Percentiles rank a stretch among this genome's conserved stretches.
These are phyloP conservation scores for Botrytis sinoallii DNA, from an alignment of 2,329 filamentous ascomycete genomes.

Conservation along the genomic window DNA sequence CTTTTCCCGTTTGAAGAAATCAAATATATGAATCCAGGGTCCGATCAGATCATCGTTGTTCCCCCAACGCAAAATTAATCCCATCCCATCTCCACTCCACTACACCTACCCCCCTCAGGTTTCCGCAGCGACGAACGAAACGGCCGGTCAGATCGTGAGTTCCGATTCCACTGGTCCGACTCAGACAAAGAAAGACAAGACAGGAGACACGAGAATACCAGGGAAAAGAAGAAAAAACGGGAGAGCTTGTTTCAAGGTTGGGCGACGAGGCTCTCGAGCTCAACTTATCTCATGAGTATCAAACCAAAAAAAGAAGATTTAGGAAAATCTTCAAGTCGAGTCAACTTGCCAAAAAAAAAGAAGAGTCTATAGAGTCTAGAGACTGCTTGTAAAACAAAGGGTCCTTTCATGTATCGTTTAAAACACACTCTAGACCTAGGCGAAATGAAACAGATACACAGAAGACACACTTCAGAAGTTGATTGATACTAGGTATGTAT, in stretches of 20 bases:
- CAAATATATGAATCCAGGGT: neutral
- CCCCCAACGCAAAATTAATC: conserved; percentile 13
- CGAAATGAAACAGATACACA: neutral
- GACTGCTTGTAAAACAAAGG: neutral
- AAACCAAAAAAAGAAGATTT: neutral
- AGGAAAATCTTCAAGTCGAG: neutral
- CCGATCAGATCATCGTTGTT: neutral
- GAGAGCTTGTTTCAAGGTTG: neutral
- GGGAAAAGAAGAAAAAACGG: neutral
- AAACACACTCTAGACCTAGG: neutral
- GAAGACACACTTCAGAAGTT: neutral
- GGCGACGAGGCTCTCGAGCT: neutral
- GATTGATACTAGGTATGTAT: neutral
- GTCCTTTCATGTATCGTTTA: neutral
- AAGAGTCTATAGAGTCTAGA: neutral
- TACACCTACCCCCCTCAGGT: neutral
- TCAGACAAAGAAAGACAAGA: neutral
- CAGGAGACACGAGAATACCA: neutral
- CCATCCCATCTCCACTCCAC: neutral
- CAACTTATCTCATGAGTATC: neutral
- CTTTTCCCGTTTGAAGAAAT: neutral
- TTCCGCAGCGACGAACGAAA: conserved; percentile 10
- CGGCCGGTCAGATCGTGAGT: neutral
- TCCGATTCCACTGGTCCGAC: neutral
- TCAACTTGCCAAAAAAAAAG: neutral